Conservation (phyloP, 345 rosid species). For the Syzygium grande region DNA sequence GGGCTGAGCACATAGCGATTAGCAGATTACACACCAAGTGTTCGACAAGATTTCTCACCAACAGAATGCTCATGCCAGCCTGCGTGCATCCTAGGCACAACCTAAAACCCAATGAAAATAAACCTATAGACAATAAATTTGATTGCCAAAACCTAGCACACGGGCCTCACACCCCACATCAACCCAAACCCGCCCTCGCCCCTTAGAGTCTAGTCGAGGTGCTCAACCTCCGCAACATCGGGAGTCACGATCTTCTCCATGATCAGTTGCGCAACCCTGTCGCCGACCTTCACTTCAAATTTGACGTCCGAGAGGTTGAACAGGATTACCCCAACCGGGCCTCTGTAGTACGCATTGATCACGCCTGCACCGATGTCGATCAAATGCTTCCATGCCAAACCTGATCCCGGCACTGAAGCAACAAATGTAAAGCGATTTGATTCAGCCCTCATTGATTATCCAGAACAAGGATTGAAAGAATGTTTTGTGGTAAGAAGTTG, state of each 20-base stretch:
- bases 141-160: no score
- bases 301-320: not conserved
- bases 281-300: not conserved
- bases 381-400: no score
- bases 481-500: not conserved
- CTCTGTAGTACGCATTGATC: not conserved
- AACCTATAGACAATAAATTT: no score
- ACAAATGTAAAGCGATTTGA: no score
- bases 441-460: no score
- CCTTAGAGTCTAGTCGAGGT: conserved; percentile 16
- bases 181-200: no score
- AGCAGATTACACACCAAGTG: not conserved
- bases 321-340: not conserved
- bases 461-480: no score
- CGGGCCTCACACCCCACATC: no score
- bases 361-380: not conserved
- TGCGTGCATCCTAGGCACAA: not conserved
- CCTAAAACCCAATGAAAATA: not conserved
- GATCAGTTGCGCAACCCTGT: no score
- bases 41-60: not conserved
- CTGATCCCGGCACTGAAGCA: no score
- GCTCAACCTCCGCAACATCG: conserved; percentile 39
- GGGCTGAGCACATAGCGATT: not conserved
- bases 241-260: conserved; percentile 55
- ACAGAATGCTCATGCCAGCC: conserved; percentile 8